A percentile compares a stretch with the other conserved stretches of the same genome.
These are phyloP conservation scores for Quercus lobata DNA, from an alignment of 331 rosid species.

Conservation along the genomic window DNA sequence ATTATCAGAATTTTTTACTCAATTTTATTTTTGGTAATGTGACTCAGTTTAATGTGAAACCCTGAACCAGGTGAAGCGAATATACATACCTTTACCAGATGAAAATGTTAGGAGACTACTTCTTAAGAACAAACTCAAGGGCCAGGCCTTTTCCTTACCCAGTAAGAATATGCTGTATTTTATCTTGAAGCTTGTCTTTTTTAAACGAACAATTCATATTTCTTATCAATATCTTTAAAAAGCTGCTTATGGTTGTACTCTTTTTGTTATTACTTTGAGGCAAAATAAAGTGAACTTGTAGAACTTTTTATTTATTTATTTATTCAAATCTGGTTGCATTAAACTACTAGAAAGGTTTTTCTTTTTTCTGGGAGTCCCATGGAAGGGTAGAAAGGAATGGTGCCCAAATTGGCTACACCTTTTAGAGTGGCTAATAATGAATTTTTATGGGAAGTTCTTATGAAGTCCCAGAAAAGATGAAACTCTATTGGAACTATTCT, in stretches of 20 bases:
- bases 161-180: constrained; percentile 46
- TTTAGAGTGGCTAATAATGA: neutral
- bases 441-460: too few relatives aligned
- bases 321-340: neutral
- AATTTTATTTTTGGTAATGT: constrained; percentile 14
- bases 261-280: neutral
- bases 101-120: constrained; percentile 67
- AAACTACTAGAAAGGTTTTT: neutral
- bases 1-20: neutral
- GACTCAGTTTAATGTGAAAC: constrained; percentile 19
- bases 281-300: neutral
- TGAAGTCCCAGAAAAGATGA: neutral
- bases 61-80: constrained; percentile 74
- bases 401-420: neutral
- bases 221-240: constrained; percentile 3
- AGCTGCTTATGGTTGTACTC: neutral
- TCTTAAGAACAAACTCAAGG: constrained; percentile 82
- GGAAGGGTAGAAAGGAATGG: too few relatives aligned
- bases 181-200: neutral
- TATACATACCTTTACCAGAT: constrained; percentile 87
- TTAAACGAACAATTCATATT: neutral
- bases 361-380: neutral
- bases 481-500: neutral
- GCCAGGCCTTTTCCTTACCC: constrained; percentile 90
- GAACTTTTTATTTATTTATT: neutral